Evolutionary conservation across 2,329 filamentous ascomycete species (phyloP), one percentile per base, ranked within the genome.

Genomic region (Xylaria arbuscula): DNA sequence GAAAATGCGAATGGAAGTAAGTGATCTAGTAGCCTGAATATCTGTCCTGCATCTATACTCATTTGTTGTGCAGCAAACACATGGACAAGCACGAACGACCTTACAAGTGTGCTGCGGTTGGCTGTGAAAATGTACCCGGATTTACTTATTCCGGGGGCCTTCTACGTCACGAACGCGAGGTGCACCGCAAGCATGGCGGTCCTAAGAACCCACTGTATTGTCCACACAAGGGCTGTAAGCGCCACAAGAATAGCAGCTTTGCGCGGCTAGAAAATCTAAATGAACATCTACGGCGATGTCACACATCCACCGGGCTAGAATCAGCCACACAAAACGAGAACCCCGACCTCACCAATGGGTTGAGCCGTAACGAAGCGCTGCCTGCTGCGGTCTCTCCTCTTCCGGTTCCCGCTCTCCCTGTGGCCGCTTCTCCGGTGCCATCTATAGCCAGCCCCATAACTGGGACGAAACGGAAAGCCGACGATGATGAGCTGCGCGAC

Each of bases 1-100:
- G 94, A 71, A 95, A 93, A 73, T 97, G 94, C 82, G 94, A 97
- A 83, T 98, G 93, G 93, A 97, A 92, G 93, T 96, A 84, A 88
- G 92, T 87, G 36, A 65, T n/a, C 40, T 42, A 56, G 28, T 19
- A 3, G 51, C 15, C 53, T 28, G 19, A 28, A 36, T n/a, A 53
- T 47, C 34, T 60, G 28, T 9, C 28, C 32, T 28, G 19, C 13
- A 47, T 15, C 17, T 2, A 34, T 67, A 58, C 72, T 80, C 72
- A 80, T 34, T 59, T 19, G 7, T 38, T 19, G 40, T 60, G 7
- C 72, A 97, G 93, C 78, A 98, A 98, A 83, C 95, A 98, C 79
- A 98, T 98, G 94, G 95, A 98, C 82, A 97, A 97, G 79, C 95
- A 98, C 79, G 94, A 97, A 74, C 88, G 95, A 13, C 95, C 95